phyloP scores from a whole-genome alignment of 2,329 filamentous ascomycete species.

The Coniochaeta hoffmannii region DNA sequence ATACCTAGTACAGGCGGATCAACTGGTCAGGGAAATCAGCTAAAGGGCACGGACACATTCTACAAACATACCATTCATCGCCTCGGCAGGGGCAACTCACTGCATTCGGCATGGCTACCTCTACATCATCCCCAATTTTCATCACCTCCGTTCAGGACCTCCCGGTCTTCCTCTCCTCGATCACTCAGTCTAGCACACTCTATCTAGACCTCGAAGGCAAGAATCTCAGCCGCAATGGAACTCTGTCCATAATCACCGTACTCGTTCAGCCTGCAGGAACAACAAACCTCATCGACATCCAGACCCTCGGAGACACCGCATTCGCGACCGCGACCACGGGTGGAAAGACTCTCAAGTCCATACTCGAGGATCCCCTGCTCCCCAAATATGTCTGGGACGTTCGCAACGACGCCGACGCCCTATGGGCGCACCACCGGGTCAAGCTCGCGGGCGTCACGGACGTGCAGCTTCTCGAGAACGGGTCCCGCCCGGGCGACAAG shows the following conservation, averaged over 20 bases:
- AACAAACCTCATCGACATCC: conserved; percentile 15
- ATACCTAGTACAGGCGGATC: too few relatives aligned
- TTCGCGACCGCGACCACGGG: conserved; percentile 7
- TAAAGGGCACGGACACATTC: too few relatives aligned
- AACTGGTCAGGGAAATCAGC: too few relatives aligned
- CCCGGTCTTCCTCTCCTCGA: conserved; percentile 7
- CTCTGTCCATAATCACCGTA: conserved; percentile 12
- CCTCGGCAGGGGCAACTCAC: too few relatives aligned
- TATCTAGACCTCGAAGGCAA: conserved; percentile 15
- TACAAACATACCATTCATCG: too few relatives aligned
- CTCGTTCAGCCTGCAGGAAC: conserved; percentile 7
- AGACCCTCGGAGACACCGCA: conserved; percentile 8
- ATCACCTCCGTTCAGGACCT: conserved; percentile 4
- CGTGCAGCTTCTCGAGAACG: conserved; percentile 22
- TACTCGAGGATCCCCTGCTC: conserved; percentile 12
- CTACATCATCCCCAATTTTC: neutral
- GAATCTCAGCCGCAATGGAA: conserved; percentile 12
- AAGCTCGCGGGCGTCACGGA: conserved; percentile 16
- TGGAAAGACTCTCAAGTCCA: conserved; percentile 11
- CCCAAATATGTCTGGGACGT: conserved; percentile 19
- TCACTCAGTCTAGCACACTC: conserved; percentile 6
- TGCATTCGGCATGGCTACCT: neutral
- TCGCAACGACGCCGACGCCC: conserved; percentile 18
- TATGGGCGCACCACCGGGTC: conserved; percentile 15
- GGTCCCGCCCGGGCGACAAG: conserved; percentile 9